Evolutionary conservation across 495 filamentous ascomycete species (phyloP).

Genomic region (Neurospora sp.): DNA sequence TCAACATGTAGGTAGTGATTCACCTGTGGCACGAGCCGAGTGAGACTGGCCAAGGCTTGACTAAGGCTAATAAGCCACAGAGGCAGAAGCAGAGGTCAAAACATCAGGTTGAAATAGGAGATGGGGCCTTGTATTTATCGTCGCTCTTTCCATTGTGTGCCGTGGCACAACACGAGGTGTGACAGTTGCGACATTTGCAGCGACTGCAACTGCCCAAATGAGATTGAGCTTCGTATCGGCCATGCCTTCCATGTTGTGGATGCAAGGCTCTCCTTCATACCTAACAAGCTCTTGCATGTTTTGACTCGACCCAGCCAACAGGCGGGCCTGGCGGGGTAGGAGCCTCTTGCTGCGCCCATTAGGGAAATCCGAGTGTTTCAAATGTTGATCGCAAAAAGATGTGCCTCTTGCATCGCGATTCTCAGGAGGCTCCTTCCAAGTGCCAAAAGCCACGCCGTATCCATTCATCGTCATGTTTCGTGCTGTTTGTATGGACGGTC

Average conservation of each 20-base stretch:
- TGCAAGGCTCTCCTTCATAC: neutral
- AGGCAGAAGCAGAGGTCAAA: neutral
- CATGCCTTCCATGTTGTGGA: neutral
- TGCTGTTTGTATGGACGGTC: neutral
- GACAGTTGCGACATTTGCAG: neutral
- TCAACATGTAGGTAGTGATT: neutral
- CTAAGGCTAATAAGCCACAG: neutral
- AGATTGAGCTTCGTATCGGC: neutral
- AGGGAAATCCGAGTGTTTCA: neutral
- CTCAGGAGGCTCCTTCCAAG: neutral
- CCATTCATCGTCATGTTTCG: neutral
- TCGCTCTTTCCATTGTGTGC: neutral
- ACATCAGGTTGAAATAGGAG: neutral
- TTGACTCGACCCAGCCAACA: neutral
- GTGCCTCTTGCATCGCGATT: neutral
- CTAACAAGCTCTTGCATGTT: neutral
- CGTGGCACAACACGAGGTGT: neutral
- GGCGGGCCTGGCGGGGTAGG: neutral
- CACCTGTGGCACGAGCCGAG: neutral
- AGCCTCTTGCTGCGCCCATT: neutral
- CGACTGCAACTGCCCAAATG: neutral
- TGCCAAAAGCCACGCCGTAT: neutral
- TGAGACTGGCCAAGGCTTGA: neutral
- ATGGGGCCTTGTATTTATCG: neutral
- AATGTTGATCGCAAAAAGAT: neutral